Base-by-base conservation (phyloP, 352 stramenopile genomes). In the Pythium aphanidermatum region DNA sequence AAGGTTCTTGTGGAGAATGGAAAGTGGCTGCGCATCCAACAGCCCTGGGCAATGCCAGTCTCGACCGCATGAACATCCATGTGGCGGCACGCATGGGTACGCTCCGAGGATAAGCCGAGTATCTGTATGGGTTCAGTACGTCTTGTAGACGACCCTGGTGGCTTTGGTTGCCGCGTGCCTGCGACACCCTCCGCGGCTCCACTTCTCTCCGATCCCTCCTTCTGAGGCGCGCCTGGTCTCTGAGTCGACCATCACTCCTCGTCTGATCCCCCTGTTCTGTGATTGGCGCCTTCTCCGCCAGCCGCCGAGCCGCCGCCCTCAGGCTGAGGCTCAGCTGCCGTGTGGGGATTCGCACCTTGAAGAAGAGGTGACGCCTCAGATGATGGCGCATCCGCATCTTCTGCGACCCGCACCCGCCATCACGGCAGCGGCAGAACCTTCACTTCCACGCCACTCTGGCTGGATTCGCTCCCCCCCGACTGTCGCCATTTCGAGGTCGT, bases 1-100 rank as follows among this genome's bases (percentile, higher is more conserved):
- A 41, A 42, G 26, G 19, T 44, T 51, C 44, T 51, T 51, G 44
- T 51, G 44, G 44, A 28, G 23, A 30, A 39, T 27, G 25, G 39
- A 46, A 36, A 19, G 26, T 16, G 20, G 26, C 5, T 37, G 20
- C 31, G 6, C 14, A 37, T 5, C 6, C 9, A 37, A 12, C 14
- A 10, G 7, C 7, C 33, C 9, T 39, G 16, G 13, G 21, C 14
- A 20, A 10, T 21, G 33, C 25, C 14, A 21, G 4, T 40, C 32
- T 42, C 36, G 27, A 20, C 29, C 19, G n/a, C 21, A 6, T 42
- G n/a, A n/a, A n/a, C n/a, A n/a, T n/a, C n/a, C n/a, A n/a, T n/a
- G n/a, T n/a, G n/a, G n/a, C n/a, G n/a, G n/a, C n/a, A n/a, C n/a
- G n/a, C n/a, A n/a, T n/a, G n/a, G n/a, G n/a, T n/a, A n/a, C n/a